phyloP scores from a whole-genome alignment of 495 filamentous ascomycete genomes.

The Apodospora peruviana region DNA sequence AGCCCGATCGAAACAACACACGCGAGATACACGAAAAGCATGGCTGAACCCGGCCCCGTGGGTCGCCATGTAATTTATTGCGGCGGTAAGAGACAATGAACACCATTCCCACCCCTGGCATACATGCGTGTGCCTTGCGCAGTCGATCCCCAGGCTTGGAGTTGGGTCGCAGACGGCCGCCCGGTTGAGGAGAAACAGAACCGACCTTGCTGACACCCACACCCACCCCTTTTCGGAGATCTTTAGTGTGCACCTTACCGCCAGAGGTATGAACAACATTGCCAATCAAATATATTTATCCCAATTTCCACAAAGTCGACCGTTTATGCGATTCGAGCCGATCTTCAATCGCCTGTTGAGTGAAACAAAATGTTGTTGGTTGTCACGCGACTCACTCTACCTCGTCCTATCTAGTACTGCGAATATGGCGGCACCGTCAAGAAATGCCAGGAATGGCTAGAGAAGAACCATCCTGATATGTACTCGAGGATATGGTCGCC shows the following conservation, averaged over 20 bases:
- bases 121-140: constrained; percentile 20
- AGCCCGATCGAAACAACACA: too few relatives aligned
- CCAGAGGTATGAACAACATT: constrained; percentile 70
- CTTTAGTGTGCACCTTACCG: constrained; percentile 80
- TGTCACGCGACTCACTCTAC: background rate
- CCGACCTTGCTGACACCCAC: constrained; percentile 5
- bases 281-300: background rate
- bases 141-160: background rate
- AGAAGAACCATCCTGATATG: constrained; percentile 64
- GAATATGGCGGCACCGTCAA: constrained; percentile 97
- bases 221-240: constrained; percentile 2
- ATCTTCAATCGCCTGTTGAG: background rate
- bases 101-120: constrained; percentile 8
- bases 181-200: constrained; percentile 8
- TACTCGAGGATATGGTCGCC: constrained; percentile 77
- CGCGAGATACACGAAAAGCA: constrained; percentile 5
- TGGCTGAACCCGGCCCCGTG: constrained; percentile 20
- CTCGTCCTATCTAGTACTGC: constrained; percentile 66
- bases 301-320: background rate
- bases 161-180: background rate
- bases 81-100: constrained; percentile 20
- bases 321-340: too few relatives aligned
- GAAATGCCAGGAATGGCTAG: constrained; percentile 95
- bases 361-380: background rate
- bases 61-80: constrained; percentile 26